These are phyloP conservation scores for Chrysosporium queenslandicum DNA, from an alignment of 2,329 filamentous ascomycete species.

Conservation along the genomic window DNA sequence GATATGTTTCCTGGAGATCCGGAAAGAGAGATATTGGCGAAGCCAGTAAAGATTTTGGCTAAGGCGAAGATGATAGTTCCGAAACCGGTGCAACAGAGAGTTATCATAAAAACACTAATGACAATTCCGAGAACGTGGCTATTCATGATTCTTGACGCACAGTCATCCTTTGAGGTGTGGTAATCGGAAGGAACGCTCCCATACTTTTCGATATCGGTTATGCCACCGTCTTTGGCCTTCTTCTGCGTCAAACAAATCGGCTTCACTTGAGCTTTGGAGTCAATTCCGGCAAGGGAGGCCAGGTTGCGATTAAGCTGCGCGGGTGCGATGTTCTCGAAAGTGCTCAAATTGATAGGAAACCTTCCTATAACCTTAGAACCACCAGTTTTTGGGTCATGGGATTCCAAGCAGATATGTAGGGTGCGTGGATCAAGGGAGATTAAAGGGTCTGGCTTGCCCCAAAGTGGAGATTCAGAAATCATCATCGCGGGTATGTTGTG, in stretches of 20 bases:
- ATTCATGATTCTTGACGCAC: not conserved
- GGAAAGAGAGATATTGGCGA: slow-evolving; percentile 20
- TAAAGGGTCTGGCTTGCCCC: slow-evolving; percentile 28
- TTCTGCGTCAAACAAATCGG: not conserved
- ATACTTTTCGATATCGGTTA: not conserved
- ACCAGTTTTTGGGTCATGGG: slow-evolving; percentile 27
- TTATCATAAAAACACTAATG: slow-evolving; percentile 24
- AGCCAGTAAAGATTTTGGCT: slow-evolving; percentile 22
- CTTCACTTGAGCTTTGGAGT: slow-evolving; percentile 16
- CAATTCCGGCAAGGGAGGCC: slow-evolving; percentile 31
- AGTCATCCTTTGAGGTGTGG: not conserved
- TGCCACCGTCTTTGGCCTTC: not conserved
- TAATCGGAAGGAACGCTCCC: not conserved
- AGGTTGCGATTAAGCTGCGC: slow-evolving; percentile 40
- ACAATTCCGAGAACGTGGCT: slow-evolving; percentile 17
- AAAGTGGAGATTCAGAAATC: slow-evolving; percentile 37
- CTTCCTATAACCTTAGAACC: slow-evolving; percentile 28
- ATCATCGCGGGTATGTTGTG: slow-evolving; percentile 38
- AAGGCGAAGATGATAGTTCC: slow-evolving; percentile 22
- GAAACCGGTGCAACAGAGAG: slow-evolving; percentile 26
- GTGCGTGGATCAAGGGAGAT: slow-evolving; percentile 34
- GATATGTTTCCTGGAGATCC: slow-evolving; percentile 9
- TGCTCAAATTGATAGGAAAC: slow-evolving; percentile 39
- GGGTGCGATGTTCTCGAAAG: slow-evolving; percentile 40
- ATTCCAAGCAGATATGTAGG: slow-evolving; percentile 38